Base-by-base conservation (phyloP, 2,329 filamentous ascomycete species). In the Botrytis elliptica region DNA sequence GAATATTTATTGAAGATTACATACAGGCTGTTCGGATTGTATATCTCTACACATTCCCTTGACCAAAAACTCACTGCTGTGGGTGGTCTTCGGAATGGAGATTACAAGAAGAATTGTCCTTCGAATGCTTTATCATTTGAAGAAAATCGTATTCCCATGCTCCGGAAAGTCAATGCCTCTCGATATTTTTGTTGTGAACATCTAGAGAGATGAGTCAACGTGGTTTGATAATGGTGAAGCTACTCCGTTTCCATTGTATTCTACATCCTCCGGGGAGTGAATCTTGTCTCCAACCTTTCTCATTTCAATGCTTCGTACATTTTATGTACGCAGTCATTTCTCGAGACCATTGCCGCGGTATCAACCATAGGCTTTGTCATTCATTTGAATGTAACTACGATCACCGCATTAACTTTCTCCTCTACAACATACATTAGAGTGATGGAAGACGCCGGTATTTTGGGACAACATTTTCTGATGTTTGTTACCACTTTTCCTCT, bases 381-480 rank as follows among this genome's bases (percentile, higher is more conserved):
- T 85, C 84, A 73, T 77, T 64, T 66, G 82, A 79, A 82, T 82
- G 82, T 83, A 85, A 84, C 86, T 86, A 83, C 81, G 88, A 88
- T 88, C 89, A 88, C 87, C 88, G 87, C 85, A 88, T 91, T 83
- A 92, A 87, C 90, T 86, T 86, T 87, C 88, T 88, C 85, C 85
- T 84, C 84, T 75, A 76, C 77, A 81, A 75, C 75, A 63, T 38
- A 76, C 75, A 79, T 77, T 74, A 73, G 70, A 75, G 78, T 79
- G 79, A 80, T 77, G 79, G 77, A 79, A 77, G 79, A 77, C 81
- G 81, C 80, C 79, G 76, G 80, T 77, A 80, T 74, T 76, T 67
- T 72, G 78, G 78, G 74, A 63, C 77, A 63, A 74, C 74, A 77
- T 77, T 77, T 72, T 73, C 57, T 70, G 77, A 77, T 79, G 76